phyloP scores from a whole-genome alignment of 2,329 filamentous ascomycete genomes.

The Talaromyces sp. region DNA sequence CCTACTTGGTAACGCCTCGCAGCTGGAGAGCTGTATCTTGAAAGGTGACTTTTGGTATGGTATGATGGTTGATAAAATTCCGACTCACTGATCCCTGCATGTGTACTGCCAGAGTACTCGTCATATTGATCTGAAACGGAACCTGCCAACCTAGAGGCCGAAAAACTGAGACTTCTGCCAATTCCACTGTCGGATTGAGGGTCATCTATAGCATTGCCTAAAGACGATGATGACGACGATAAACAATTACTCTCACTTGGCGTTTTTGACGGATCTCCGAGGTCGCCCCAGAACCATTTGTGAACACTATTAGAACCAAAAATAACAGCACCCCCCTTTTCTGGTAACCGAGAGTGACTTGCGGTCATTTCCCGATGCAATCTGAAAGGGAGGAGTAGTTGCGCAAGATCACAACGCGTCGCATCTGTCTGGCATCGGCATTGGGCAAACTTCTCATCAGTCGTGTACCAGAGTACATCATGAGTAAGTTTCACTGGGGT shows the following conservation, averaged over 20 bases:
- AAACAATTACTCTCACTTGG: neutral
- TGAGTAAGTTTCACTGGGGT: constrained; percentile 14
- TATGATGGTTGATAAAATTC: neutral
- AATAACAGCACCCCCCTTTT: constrained; percentile 7
- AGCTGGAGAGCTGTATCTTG: neutral
- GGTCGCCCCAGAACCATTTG: constrained; percentile 17
- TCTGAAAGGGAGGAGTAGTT: constrained; percentile 11
- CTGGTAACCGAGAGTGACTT: neutral
- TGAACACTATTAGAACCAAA: constrained; percentile 16
- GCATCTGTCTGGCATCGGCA: constrained; percentile 3
- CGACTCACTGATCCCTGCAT: neutral
- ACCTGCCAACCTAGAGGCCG: neutral
- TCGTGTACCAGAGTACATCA: constrained; percentile 17
- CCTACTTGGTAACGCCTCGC: constrained; percentile 22
- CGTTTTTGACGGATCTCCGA: constrained; percentile 11
- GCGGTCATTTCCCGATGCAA: constrained; percentile 1
- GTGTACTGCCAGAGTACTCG: neutral
- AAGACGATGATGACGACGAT: neutral
- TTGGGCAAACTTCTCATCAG: neutral
- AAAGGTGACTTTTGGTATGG: neutral
- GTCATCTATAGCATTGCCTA: neutral
- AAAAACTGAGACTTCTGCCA: constrained; percentile 5
- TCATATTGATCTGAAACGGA: neutral
- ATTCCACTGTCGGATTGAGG: constrained; percentile 5
- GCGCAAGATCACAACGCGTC: constrained; percentile 2